phyloP scores from a whole-genome alignment of 768 basidiomycete species.

The Sporobolomyces pararoseus region DNA sequence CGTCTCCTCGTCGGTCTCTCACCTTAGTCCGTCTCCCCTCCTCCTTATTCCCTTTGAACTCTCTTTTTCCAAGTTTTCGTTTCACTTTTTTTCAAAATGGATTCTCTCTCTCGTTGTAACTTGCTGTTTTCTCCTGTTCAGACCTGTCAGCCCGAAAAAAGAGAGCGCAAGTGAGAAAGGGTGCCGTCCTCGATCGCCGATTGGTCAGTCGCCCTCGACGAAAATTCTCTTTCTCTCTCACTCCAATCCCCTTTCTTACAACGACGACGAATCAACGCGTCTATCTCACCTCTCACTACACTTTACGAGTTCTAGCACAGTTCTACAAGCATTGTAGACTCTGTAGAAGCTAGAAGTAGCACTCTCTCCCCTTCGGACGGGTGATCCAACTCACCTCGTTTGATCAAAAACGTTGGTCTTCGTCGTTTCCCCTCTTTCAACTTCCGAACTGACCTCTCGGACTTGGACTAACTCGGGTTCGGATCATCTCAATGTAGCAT shows the following conservation, averaged over 20 bases:
- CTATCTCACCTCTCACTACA: slow-evolving; percentile 9
- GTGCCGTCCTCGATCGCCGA: too few species aligned
- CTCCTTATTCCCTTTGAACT: background rate
- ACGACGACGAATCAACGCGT: slow-evolving; percentile 18
- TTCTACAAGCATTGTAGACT: background rate
- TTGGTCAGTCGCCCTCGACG: too few species aligned
- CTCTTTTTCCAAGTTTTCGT: background rate
- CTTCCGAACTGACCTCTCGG: background rate
- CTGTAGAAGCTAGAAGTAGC: background rate
- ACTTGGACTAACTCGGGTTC: too few species aligned
- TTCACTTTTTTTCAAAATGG: background rate
- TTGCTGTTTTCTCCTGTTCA: background rate
- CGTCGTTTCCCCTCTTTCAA: background rate
- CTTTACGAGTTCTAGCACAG: background rate
- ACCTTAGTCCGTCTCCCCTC: background rate
- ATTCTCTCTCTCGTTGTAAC: slow-evolving; percentile 18
- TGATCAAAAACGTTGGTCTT: slow-evolving; percentile 15
- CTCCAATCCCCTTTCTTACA: background rate
- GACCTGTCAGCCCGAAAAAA: background rate
- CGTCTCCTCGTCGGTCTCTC: background rate
- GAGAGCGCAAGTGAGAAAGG: too few species aligned
- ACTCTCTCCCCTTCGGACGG: background rate
- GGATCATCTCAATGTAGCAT: too few species aligned
- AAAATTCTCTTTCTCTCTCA: slow-evolving; percentile 2
- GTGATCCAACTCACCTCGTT: background rate